Evolutionary conservation across 495 filamentous ascomycete genomes (phyloP), one percentile per base, ranked within the genome.

Genomic region (Collariella sp.): DNA sequence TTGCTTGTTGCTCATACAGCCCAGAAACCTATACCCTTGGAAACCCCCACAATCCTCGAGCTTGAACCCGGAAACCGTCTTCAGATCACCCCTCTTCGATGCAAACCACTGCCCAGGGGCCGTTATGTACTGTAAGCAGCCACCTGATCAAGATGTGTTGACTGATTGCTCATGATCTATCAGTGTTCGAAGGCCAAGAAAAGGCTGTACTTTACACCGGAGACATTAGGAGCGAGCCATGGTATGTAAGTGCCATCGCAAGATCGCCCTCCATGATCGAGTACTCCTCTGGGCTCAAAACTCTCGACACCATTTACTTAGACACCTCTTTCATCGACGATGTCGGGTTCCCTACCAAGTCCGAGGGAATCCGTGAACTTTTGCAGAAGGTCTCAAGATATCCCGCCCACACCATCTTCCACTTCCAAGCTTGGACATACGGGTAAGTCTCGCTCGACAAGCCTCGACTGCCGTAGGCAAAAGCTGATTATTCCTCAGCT

Each of bases 41-140:
- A 93, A 44, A 93, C 88, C 0, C 89, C 91, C 0, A 89, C 83
- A 0, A 66, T 75, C 34, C 79, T 97, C 52, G 88, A 96, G 57
- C 72, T 96, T 9, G 76, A 76, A 3, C 87, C 82, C 0, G 77
- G 77, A 6, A 78, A 79, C 49, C 69, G 70, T 11, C 83, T 96
- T 43, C 80, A 82, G 46, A 87, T 95, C 33, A 95, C 91, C 2
- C n/a, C 75, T 96, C 0, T 79, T 96, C 33, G 83, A 96, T 73
- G 91, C 91, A 7, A 96, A 97, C 62, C 91, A 96, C 62, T 97
- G 91, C 64, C 73, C 83, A 18, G 91, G 91, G 3, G 83, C 90
- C 19, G 90, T 96, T 24, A 95, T 96, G 89, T 96, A 96, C 63
- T 55, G 76, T 79, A 60, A 19, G 55, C n/a, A 16, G 4, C 13